Percentiles rank a stretch among this genome's conserved stretches.
phyloP scores from a whole-genome alignment of 2,329 filamentous ascomycete genomes.

The Berkeleyomyces basicola region DNA sequence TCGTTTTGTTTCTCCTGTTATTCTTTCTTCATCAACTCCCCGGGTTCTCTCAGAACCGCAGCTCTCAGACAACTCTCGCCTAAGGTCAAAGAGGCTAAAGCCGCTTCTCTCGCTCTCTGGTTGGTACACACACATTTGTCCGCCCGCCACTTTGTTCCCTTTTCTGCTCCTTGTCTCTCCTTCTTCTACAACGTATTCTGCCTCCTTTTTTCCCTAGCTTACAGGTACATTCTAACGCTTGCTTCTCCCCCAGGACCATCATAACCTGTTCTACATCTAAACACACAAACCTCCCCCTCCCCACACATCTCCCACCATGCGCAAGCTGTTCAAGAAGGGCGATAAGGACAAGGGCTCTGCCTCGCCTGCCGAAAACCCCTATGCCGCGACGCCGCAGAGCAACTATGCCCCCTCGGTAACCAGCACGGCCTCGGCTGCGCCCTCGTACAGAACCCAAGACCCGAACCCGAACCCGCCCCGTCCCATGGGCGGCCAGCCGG shows the following conservation, averaged over 20 bases:
- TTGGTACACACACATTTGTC: neutral
- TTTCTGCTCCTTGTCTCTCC: neutral
- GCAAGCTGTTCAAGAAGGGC: constrained; percentile 12
- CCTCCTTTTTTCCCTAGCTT: neutral
- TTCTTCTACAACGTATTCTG: neutral
- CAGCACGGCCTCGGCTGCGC: constrained; percentile 7
- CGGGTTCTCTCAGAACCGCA: neutral
- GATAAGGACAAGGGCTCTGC: constrained; percentile 11
- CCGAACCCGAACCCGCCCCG: constrained; percentile 7
- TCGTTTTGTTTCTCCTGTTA: neutral
- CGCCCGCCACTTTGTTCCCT: neutral
- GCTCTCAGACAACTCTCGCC: neutral
- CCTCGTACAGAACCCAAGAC: constrained; percentile 10
- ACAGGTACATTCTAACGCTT: neutral
- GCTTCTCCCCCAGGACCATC: neutral
- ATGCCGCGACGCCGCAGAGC: constrained; percentile 8
- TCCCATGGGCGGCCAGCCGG: constrained; percentile 13
- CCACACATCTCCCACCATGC: constrained; percentile 6
- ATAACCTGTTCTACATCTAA: neutral
- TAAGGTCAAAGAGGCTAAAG: neutral
- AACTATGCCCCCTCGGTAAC: constrained; percentile 11
- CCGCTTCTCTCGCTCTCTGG: neutral
- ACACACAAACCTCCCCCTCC: neutral
- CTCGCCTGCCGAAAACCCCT: constrained; percentile 12
- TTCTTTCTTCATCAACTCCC: neutral